A percentile compares a stretch with the other conserved stretches of the same genome.
Conservation (phyloP, 1,284 basidiomycete genomes). For the Tylopilus sp. region DNA sequence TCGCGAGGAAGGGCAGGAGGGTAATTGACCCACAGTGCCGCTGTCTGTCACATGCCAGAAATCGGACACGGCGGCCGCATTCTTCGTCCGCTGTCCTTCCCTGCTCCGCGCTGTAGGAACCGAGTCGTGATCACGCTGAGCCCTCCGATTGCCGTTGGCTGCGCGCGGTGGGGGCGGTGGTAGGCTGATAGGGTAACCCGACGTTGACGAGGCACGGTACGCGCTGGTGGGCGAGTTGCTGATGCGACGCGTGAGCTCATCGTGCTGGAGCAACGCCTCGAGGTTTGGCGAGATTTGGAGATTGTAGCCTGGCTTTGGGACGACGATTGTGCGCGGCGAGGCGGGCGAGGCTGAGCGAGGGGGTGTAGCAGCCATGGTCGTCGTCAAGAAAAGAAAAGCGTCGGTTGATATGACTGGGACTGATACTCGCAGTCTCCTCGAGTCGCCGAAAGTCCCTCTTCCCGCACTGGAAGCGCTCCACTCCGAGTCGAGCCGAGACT, state of each 20-base stretch:
- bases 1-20: conserved; percentile 17
- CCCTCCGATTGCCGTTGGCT: conserved; percentile 11
- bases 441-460: background rate
- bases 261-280: conserved; percentile 58
- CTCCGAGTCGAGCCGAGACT: background rate
- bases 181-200: conserved; percentile 26
- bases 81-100: conserved; percentile 14
- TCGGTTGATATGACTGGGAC: conserved; percentile 19
- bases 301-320: conserved; percentile 12
- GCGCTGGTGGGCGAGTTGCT: conserved; percentile 24
- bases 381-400: background rate
- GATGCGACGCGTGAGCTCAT: conserved; percentile 41
- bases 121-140: conserved; percentile 15
- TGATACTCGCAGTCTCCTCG: conserved; percentile 11
- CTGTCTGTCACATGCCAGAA: conserved; percentile 19
- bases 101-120: conserved; percentile 17
- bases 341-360: conserved; percentile 23
- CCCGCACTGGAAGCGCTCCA: background rate
- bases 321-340: background rate
- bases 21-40: background rate
- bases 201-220: background rate
- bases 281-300: conserved; percentile 59
- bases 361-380: conserved; percentile 19
- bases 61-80: conserved; percentile 13
- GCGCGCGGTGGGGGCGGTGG: conserved; percentile 32